Evolutionary conservation across 495 filamentous ascomycete genomes (phyloP).

Genomic region (Penicillium daleae): DNA sequence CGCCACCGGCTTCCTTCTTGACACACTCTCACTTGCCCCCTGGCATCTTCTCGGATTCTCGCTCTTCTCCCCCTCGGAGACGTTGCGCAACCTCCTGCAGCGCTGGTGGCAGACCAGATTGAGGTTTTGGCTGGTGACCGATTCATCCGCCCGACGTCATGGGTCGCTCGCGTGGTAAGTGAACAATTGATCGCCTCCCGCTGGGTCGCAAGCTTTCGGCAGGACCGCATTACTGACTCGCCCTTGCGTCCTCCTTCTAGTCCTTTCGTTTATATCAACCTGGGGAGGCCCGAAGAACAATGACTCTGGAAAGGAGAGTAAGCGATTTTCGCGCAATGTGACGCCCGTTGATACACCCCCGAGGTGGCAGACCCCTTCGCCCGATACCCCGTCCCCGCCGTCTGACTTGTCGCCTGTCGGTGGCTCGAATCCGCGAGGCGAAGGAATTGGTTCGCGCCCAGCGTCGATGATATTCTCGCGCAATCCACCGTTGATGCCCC

Average conservation of each 20-base stretch:
- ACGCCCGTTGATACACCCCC: constrained; percentile 33
- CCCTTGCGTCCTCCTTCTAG: constrained; percentile 48
- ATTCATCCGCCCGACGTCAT: constrained; percentile 32
- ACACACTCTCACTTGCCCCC: background rate
- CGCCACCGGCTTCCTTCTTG: constrained; percentile 9
- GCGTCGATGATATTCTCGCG: constrained; percentile 75
- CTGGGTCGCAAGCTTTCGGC: constrained; percentile 9
- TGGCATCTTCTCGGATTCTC: constrained; percentile 3
- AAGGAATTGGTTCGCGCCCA: constrained; percentile 55
- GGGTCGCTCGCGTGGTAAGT: constrained; percentile 51
- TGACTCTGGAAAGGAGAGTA: constrained; percentile 36
- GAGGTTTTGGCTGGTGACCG: constrained; percentile 14
- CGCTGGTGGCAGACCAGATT: constrained; percentile 12
- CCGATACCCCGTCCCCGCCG: constrained; percentile 41
- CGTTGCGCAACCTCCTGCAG: constrained; percentile 16
- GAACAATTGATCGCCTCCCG: constrained; percentile 14
- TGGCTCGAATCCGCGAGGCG: constrained; percentile 28
- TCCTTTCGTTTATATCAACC: constrained; percentile 66
- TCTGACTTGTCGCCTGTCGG: constrained; percentile 36
- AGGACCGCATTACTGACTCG: constrained; percentile 19
- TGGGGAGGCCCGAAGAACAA: constrained; percentile 48
- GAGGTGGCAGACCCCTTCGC: constrained; percentile 41
- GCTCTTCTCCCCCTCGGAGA: background rate
- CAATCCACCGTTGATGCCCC: constrained; percentile 85
- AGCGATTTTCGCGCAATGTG: constrained; percentile 36